Evolutionary conservation across 2,329 filamentous ascomycete species (phyloP), one percentile per base, ranked within the genome.

Genomic region (Atkinsonella texensis): DNA sequence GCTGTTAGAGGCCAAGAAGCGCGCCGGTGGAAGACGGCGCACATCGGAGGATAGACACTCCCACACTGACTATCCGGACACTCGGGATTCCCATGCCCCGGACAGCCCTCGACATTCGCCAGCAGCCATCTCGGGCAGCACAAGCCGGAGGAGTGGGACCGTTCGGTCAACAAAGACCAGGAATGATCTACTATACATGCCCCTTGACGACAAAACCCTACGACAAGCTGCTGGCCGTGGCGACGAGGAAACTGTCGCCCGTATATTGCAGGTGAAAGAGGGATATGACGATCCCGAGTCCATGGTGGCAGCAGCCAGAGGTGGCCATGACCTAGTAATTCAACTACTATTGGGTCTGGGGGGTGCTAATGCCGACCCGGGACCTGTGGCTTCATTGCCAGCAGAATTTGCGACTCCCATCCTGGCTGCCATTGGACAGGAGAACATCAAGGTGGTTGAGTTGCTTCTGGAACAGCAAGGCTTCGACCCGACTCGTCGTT

Each of bases 341-440:
- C 87, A 90, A 62, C 77, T 95, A 31, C 68, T 89, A 48, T 68
- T 89, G 42, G 84, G 84, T 9, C 71, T 89, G 57, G 85, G 84
- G 2, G 73, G 76, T 47, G 77, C 78, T 12, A 79, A 80, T 50
- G 74, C 79, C 0, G 87, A 93, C 59, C 89, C 89, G 33, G 73
- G 77, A 7, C 80, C 87, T 12, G 68, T 89, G 46, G 61, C 73
- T 9, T 75, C 76, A 32, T 73, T 79, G 53, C 73, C 75, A 31
- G 69, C 76, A 42, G 89, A 93, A 52, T 84, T 87, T 61, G 85
- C 90, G 49, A 97, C 91, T 1, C 93, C 93, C 1, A 94, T 98
- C 74, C 78, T 96, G 39, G 89, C 90, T 53, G 90, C 93, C 1
- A 96, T 98, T 57, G 91, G 93, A 15, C 85, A 91, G 58, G 81